Evolutionary conservation across 345 rosid genomes (phyloP).

Genomic region (Euclidium syriacum): DNA sequence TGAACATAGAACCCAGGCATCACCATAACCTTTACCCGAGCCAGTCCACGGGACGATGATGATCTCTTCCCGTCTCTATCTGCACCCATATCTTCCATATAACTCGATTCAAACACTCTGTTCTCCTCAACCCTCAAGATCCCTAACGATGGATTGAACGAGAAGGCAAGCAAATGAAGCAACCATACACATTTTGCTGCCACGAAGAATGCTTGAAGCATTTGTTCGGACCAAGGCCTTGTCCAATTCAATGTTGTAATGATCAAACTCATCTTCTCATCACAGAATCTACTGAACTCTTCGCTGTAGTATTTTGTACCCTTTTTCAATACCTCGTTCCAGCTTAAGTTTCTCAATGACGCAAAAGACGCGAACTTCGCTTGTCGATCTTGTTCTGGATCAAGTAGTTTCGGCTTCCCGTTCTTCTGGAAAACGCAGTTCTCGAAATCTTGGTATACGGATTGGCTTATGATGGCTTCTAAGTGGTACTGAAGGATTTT

Average conservation of each 20-base stretch:
- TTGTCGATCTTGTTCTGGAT: constrained; percentile 72
- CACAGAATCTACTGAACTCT: constrained; percentile 93
- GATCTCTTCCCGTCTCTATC: constrained; percentile 52
- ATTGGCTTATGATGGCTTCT: constrained; percentile 77
- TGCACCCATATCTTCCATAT: constrained; percentile 79
- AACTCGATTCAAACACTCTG: constrained; percentile 59
- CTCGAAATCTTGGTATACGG: constrained; percentile 87
- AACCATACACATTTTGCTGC: constrained; percentile 92
- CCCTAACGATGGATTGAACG: constrained; percentile 66
- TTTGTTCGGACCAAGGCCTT: constrained; percentile 85
- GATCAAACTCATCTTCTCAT: constrained; percentile 90
- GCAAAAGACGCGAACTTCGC: constrained; percentile 72
- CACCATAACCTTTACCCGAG: constrained; percentile 79
- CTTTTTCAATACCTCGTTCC: constrained; percentile 86
- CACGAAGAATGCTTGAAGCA: constrained; percentile 85
- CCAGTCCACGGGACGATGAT: constrained; percentile 30
- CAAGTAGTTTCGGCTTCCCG: constrained; percentile 66
- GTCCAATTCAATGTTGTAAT: constrained; percentile 77
- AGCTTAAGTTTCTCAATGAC: constrained; percentile 76
- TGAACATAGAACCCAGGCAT: constrained; percentile 91
- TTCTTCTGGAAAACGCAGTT: constrained; percentile 71
- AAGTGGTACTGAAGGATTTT: constrained; percentile 68
- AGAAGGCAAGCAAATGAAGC: constrained; percentile 92
- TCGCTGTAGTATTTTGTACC: constrained; percentile 94
- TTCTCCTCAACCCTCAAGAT: constrained; percentile 82